Evolutionary conservation across 208 protist genomes (phyloP).

Genomic region (Leishmania tarentolae): DNA sequence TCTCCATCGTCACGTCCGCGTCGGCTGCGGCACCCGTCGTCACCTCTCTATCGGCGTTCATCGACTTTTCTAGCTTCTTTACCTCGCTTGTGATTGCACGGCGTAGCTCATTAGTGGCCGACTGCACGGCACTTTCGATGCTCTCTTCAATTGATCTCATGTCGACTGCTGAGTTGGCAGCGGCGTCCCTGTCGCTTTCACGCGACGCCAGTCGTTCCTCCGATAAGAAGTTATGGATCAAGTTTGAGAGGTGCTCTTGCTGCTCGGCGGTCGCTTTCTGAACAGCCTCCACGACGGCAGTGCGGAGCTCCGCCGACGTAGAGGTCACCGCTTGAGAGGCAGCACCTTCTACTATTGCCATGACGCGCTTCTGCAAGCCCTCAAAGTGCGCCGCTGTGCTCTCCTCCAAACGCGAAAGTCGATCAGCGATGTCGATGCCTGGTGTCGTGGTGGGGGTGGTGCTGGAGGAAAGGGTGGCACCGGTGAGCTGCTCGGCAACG

Average conservation of each 20-base stretch:
- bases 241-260: slow-evolving; percentile 46
- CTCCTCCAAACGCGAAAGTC: slow-evolving; percentile 15
- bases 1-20: slow-evolving; percentile 15
- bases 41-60: slow-evolving; percentile 1
- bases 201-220: slow-evolving; percentile 2
- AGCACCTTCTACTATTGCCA: slow-evolving; percentile 3
- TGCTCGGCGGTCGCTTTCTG: slow-evolving; percentile 51
- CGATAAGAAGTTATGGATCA: slow-evolving; percentile 41
- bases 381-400: slow-evolving; percentile 28
- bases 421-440: neutral
- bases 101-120: slow-evolving; percentile 58
- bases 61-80: slow-evolving; percentile 45
- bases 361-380: slow-evolving; percentile 14
- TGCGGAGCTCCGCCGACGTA: slow-evolving; percentile 6
- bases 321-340: neutral
- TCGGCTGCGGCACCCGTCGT: neutral
- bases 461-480: neutral
- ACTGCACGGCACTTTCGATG: slow-evolving; percentile 56
- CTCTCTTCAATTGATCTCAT: slow-evolving; percentile 38
- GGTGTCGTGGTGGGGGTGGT: neutral
- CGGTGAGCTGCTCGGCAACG: slow-evolving; percentile 18
- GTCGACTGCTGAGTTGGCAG: slow-evolving; percentile 10
- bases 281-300: slow-evolving; percentile 49
- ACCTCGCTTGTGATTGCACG: slow-evolving; percentile 45
- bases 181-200: slow-evolving; percentile 3